phyloP scores from a whole-genome alignment of 2,329 filamentous ascomycete species.

The Exophiala aquamarina region DNA sequence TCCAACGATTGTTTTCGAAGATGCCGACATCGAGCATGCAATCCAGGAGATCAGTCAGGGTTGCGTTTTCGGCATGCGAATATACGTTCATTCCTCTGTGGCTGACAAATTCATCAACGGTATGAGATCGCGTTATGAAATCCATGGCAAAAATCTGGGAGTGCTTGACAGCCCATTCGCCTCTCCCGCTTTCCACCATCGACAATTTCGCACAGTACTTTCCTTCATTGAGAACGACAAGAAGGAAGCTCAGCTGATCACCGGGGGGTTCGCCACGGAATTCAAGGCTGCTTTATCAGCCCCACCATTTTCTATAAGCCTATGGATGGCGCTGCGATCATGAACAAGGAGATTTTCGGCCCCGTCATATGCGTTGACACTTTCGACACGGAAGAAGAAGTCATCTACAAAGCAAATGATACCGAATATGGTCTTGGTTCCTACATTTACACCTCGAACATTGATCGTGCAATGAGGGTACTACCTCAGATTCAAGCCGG shows the following conservation, averaged over 20 bases:
- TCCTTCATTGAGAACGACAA: too few species aligned
- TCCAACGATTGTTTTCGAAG: constrained; percentile 56
- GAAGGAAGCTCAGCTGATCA: too few species aligned
- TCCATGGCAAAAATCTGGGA: too few species aligned
- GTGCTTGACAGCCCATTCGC: too few species aligned
- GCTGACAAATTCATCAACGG: constrained; percentile 55
- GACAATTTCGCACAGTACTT: too few species aligned
- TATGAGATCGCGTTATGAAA: too few species aligned
- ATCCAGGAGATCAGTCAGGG: constrained; percentile 41
- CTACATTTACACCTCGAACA: constrained; percentile 40
- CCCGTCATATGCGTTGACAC: constrained; percentile 43
- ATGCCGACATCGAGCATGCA: constrained; percentile 58
- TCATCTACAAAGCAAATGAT: constrained; percentile 37
- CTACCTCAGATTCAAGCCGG: constrained; percentile 18
- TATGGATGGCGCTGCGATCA: constrained; percentile 43
- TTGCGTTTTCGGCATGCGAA: constrained; percentile 57
- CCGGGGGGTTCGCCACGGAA: constrained; percentile 47
- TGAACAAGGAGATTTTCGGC: constrained; percentile 42
- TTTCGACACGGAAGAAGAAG: constrained; percentile 32
- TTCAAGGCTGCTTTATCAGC: constrained; percentile 44
- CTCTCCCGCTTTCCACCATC: too few species aligned
- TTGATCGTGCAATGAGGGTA: constrained; percentile 34
- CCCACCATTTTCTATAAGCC: constrained; percentile 44
- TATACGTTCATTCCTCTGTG: constrained; percentile 61
- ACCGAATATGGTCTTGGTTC: constrained; percentile 40